These are phyloP conservation scores for Echeveria elegans DNA, from an alignment of 164 flowering plant genomes.

Conservation along the genomic window DNA sequence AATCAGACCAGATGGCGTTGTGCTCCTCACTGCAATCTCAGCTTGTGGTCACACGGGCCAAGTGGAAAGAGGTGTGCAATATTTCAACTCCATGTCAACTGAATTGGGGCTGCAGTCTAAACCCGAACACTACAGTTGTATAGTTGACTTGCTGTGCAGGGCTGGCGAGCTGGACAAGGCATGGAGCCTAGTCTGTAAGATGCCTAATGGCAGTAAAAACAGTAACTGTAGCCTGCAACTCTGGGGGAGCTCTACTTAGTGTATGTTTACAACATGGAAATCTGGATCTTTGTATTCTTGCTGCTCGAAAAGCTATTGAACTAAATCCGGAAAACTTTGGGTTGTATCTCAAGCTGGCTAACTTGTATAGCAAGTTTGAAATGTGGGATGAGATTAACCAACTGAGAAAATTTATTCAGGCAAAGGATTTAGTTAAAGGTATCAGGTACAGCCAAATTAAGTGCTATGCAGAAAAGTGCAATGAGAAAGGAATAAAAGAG, in stretches of 20 bases:
- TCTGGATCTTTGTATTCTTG: slow-evolving; percentile 49
- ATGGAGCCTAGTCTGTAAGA: slow-evolving; percentile 38
- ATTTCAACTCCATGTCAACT: slow-evolving; percentile 47
- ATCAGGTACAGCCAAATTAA: slow-evolving; percentile 50
- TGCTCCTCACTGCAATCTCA: slow-evolving; percentile 54
- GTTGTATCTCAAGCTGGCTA: slow-evolving; percentile 46
- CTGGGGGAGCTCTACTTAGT: slow-evolving; percentile 74
- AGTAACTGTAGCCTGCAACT: slow-evolving; percentile 25
- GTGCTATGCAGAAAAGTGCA: slow-evolving; percentile 13
- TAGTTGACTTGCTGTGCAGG: slow-evolving; percentile 63
- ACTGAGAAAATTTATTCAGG: slow-evolving; percentile 46
- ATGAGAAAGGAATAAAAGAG: neutral
- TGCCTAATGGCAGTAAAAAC: slow-evolving; percentile 19
- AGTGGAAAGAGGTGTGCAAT: slow-evolving; percentile 40
- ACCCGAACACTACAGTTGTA: slow-evolving; percentile 63
- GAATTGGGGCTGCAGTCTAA: slow-evolving; percentile 38
- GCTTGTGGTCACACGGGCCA: slow-evolving; percentile 70
- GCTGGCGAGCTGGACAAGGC: slow-evolving; percentile 73
- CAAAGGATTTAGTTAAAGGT: slow-evolving; percentile 45
- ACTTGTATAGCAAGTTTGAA: slow-evolving; percentile 49
- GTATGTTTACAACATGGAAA: slow-evolving; percentile 48
- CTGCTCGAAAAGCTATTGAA: slow-evolving; percentile 58
- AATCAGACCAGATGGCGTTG: slow-evolving; percentile 49
- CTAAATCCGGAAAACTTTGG: slow-evolving; percentile 57
- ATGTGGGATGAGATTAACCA: slow-evolving; percentile 62